A percentile compares a stretch with the other conserved stretches of the same genome.
Conservation (phyloP, 768 basidiomycete species). For the Leccinum pellstonianum region DNA sequence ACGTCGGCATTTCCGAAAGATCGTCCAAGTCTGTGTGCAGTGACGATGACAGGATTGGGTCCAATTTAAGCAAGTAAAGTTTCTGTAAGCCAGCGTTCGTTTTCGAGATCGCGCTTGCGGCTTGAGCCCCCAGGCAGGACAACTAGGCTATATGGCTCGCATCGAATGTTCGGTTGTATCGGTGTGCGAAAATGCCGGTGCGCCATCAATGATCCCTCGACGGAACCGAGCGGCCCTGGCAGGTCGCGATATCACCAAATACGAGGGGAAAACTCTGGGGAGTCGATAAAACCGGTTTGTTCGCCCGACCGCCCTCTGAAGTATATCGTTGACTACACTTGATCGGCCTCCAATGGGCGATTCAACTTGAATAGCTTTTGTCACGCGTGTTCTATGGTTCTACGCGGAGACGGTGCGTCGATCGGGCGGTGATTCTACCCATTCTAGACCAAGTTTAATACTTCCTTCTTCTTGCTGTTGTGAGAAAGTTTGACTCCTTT, state of each 20-base stretch:
- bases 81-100: neutral
- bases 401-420: neutral
- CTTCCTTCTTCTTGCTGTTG: neutral
- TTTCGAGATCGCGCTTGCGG: neutral
- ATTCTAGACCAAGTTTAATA: neutral
- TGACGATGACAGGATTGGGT: neutral
- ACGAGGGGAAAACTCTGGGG: neutral
- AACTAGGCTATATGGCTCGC: neutral
- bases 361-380: neutral
- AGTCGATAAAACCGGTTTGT: neutral
- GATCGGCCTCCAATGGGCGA: neutral
- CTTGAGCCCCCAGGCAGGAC: neutral
- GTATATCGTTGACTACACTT: neutral
- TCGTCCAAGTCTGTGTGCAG: neutral
- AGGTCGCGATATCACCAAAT: neutral
- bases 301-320: neutral
- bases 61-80: neutral
- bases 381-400: neutral
- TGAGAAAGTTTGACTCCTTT: slow-evolving; percentile 17
- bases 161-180: neutral
- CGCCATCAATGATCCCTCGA: neutral
- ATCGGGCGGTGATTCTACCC: neutral
- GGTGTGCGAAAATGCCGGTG: neutral
- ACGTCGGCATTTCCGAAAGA: neutral
- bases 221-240: neutral